phyloP scores from a whole-genome alignment of 164 flowering plant genomes.

The Berberis thunbergii region DNA sequence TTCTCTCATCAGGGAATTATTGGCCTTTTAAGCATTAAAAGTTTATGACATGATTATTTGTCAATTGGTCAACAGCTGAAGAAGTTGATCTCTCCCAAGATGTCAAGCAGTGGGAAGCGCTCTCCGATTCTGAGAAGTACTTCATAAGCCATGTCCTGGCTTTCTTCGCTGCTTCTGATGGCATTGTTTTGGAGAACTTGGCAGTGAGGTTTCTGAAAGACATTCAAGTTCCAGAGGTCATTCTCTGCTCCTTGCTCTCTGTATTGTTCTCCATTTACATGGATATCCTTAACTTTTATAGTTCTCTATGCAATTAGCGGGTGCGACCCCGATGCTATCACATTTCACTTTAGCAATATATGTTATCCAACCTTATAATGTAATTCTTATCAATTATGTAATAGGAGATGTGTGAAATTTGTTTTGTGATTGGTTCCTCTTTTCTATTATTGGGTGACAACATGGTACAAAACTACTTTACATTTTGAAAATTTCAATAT shows the following conservation, averaged over 20 bases:
- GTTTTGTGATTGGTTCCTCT: too few relatives aligned
- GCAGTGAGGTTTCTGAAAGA: constrained; percentile 87
- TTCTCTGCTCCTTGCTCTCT: neutral
- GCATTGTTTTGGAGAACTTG: constrained; percentile 84
- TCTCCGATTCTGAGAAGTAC: constrained; percentile 40
- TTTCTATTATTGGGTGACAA: neutral
- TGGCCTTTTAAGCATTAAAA: neutral
- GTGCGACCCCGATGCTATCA: neutral
- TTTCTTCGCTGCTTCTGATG: constrained; percentile 94
- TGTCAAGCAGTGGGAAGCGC: constrained; percentile 49
- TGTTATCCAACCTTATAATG: too few relatives aligned
- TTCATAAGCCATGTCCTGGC: constrained; percentile 83
- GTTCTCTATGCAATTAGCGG: neutral
- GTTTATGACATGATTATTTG: neutral
- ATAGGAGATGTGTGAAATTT: too few relatives aligned
- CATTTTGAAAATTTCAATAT: too few relatives aligned
- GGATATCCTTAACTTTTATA: neutral
- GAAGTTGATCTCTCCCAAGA: constrained; percentile 83
- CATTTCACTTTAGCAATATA: too few relatives aligned
- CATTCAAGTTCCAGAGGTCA: constrained; percentile 56
- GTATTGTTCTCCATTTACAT: neutral
- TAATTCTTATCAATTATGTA: too few relatives aligned
- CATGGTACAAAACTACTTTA: neutral
- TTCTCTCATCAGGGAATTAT: neutral
- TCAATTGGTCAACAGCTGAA: constrained; percentile 29